Base-by-base conservation (phyloP, 768 basidiomycete species). In the Leucosporidium creatinivorum region DNA sequence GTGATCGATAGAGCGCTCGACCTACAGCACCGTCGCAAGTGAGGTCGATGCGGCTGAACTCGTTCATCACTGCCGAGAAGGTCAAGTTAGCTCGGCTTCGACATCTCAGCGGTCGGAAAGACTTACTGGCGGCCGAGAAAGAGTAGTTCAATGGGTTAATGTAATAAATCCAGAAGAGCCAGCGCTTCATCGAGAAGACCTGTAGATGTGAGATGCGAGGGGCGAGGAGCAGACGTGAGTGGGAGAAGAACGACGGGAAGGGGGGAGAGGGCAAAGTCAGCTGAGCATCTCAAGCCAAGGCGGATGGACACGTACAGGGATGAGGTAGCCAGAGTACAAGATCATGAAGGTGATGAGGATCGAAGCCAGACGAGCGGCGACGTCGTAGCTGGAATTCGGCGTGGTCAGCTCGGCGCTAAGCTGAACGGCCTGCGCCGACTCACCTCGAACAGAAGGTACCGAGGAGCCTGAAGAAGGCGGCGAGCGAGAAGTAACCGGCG, bases 401-500 rank as follows among this genome's bases (percentile, higher is more conserved):
- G 15, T 6, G 39, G 39, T 44, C 39, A 44, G 39, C 39, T 44
- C 39, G 39, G 39, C 39, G 39, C 33, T 10, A 33, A 33, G 4
- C 33, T 33, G 4, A 10, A 33, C 39, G 6, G 39, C 3, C 8
- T 6, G 10, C 3, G 15, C 8, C 39, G 6, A 44, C 39, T 44
- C 2, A 44, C 39, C 39, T 44, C 39, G 21, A 15, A 12, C 26
- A 31, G 17, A 61, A 21, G 28, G 63, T 63, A n/a, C 63, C 63
- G 48, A 63, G 48, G 15, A 63, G 30, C 2, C 73, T 68, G 73
- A 76, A 75, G 69, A 70, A 70, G 26, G 67, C 54, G 0, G 66
- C 65, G 57, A 74, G 69, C 59, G 69, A 47, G 21, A 74, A 59
- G 61, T 67, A 72, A 4, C 68, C 68, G 28, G 68, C 70, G n/a